Conservation (phyloP, 1,284 basidiomycete genomes). For the Heterobasidion occidentale region DNA sequence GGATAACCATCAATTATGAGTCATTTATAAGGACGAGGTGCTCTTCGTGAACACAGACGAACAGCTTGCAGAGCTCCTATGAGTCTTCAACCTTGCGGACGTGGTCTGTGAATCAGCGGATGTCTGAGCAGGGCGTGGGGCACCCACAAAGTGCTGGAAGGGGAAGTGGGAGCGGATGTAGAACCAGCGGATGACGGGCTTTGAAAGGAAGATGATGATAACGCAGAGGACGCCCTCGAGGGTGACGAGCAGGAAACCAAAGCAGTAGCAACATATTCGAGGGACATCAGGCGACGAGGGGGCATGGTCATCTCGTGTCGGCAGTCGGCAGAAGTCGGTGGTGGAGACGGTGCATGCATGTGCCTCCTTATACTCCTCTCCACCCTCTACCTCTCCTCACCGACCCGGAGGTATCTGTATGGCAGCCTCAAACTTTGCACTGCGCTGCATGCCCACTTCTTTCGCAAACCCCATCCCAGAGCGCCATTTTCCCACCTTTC, state of each 20-base stretch:
- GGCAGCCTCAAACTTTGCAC: too few relatives aligned
- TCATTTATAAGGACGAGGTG: conserved; percentile 78
- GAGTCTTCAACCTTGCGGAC: conserved; percentile 68
- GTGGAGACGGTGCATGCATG: too few relatives aligned
- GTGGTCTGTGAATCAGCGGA: conserved; percentile 34
- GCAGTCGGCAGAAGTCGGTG: neutral
- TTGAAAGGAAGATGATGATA: conserved; percentile 60
- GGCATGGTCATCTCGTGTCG: conserved; percentile 31
- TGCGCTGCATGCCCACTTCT: too few relatives aligned
- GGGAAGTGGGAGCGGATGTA: conserved; percentile 57
- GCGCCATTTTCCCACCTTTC: too few relatives aligned
- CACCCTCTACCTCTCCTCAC: too few relatives aligned
- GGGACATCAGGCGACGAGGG: conserved; percentile 55
- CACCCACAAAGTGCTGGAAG: conserved; percentile 44
- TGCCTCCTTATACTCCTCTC: too few relatives aligned
- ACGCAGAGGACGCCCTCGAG: conserved; percentile 58
- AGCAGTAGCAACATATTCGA: conserved; percentile 61
- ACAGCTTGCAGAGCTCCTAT: conserved; percentile 57
- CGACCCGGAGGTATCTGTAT: too few relatives aligned
- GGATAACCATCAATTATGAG: conserved; percentile 59
- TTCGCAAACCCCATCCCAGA: too few relatives aligned
- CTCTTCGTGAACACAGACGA: conserved; percentile 69
- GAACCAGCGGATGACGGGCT: conserved; percentile 64
- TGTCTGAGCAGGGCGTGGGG: conserved; percentile 22
- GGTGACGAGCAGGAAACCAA: conserved; percentile 52